Evolutionary conservation across 1,284 basidiomycete genomes (phyloP), one percentile per base, ranked within the genome.

Genomic region (Apiotrichum brassicae): DNA sequence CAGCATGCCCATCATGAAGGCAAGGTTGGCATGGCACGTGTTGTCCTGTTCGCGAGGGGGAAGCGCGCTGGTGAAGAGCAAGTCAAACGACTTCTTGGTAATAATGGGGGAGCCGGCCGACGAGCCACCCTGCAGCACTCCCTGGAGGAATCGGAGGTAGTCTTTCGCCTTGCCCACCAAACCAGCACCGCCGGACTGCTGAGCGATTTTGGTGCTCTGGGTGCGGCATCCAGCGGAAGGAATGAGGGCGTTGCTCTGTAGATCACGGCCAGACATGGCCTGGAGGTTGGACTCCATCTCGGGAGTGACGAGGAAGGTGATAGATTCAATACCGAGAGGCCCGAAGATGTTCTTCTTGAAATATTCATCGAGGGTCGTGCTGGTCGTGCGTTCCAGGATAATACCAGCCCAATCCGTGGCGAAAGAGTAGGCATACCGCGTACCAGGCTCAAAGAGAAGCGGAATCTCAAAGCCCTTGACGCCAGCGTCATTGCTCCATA

Each of bases 81-180:
- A 48, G 5, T 55, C 49, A 47, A 49, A 65, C 6, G 54, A 54
- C n/a, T 56, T 46, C 2, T 58, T 53, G 7, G 48, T 43, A 24
- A 68, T 41, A 12, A 69, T 37, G 9, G 48, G 24, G 63, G 56
- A 42, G 1, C 47, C 28, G 14, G 23, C 23, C 2, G 60, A 46
- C 3, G 51, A 38, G 19, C 51, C 28, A 0, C 33, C 42, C 5
- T 43, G 43, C 11, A 61, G 53, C 28, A 71, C 35, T 12, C 48
- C 57, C 44, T 63, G 59, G 8, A 68, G 56, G 43, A 68, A 52
- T 1, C 46, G 47, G 20, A 69, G 60, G 48, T 66, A 69, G 49
- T 71, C 67, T 26, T 51, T 54, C 7, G 58, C 49, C 0, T 62
- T 68, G 6, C 67, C 67, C 43, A 57, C 65, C 20, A 71, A 47